These are phyloP conservation scores for Paspalum notatum DNA, from an alignment of 176 grass and related monocot genomes.

Conservation along the genomic window DNA sequence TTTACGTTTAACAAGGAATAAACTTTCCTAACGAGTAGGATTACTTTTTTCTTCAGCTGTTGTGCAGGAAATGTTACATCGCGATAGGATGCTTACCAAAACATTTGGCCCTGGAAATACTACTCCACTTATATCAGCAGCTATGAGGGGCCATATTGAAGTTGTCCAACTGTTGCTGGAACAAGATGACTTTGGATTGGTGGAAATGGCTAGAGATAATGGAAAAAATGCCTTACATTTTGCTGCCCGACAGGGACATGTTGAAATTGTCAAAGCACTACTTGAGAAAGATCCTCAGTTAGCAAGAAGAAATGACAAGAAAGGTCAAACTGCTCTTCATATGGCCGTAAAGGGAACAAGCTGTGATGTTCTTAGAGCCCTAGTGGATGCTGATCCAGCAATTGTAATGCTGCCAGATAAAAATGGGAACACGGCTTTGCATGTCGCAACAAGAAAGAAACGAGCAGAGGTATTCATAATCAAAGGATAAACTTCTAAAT, in stretches of 20 bases:
- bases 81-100: constrained; percentile 63
- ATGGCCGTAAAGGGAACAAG: constrained; percentile 98
- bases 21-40: constrained; percentile 29
- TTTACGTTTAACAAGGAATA: not conserved
- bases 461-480: constrained; percentile 65
- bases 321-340: constrained; percentile 94
- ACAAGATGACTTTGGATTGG: constrained; percentile 70
- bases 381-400: constrained; percentile 88
- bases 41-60: constrained; percentile 50
- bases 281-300: constrained; percentile 91
- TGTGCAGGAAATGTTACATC: constrained; percentile 70
- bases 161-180: constrained; percentile 70
- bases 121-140: constrained; percentile 80
- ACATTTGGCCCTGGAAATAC: constrained; percentile 83
- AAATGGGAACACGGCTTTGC: constrained; percentile 85
- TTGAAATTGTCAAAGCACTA: constrained; percentile 69
- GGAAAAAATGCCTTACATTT: constrained; percentile 95
- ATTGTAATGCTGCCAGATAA: constrained; percentile 99
- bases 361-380: constrained; percentile 82
- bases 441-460: constrained; percentile 96
- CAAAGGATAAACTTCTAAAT: not conserved
- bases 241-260: constrained; percentile 84
- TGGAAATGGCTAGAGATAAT: constrained; percentile 81
- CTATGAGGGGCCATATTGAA: constrained; percentile 79
- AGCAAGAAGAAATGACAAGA: constrained; percentile 83